A percentile compares a stretch with the other conserved stretches of the same genome.
phyloP scores from a whole-genome alignment of 306 rosid genomes.

The Hippophae tibetana region DNA sequence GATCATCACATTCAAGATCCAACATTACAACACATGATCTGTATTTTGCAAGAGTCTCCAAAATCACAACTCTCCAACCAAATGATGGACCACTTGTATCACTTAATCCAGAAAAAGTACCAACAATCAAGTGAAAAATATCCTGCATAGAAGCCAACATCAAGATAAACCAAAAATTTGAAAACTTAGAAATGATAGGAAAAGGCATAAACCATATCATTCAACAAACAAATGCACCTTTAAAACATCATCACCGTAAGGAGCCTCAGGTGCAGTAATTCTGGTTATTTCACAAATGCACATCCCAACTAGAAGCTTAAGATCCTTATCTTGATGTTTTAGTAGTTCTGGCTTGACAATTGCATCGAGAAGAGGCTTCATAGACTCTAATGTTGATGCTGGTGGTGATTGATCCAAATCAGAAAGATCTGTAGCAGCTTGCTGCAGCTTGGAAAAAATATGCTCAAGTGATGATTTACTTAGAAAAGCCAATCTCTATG shows the following conservation, averaged over 20 bases:
- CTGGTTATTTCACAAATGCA: slow-evolving; percentile 95
- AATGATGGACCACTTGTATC: slow-evolving; percentile 92
- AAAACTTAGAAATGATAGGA: slow-evolving; percentile 8
- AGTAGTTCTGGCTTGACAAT: slow-evolving; percentile 79
- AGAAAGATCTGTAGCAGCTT: slow-evolving; percentile 71
- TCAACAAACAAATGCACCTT: slow-evolving; percentile 44
- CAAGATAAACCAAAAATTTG: slow-evolving; percentile 20
- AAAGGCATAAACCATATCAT: slow-evolving; percentile 12
- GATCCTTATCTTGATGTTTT: slow-evolving; percentile 89
- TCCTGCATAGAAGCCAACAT: slow-evolving; percentile 51
- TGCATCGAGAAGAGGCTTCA: slow-evolving; percentile 77
- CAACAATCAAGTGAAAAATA: slow-evolving; percentile 74
- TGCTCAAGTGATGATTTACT: background rate
- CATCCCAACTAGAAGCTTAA: slow-evolving; percentile 91
- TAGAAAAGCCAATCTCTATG: slow-evolving; percentile 7
- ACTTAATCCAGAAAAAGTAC: slow-evolving; percentile 79
- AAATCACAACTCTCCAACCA: slow-evolving; percentile 84
- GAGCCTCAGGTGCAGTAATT: slow-evolving; percentile 98
- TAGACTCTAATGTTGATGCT: slow-evolving; percentile 55
- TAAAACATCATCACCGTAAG: slow-evolving; percentile 78
- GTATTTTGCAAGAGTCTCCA: slow-evolving; percentile 96
- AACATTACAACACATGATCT: slow-evolving; percentile 99
- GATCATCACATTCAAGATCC: slow-evolving; percentile 94
- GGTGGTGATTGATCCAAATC: slow-evolving; percentile 92
- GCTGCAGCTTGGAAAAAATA: slow-evolving; percentile 51